phyloP scores from a whole-genome alignment of 495 filamentous ascomycete species.

The Aspergillus taichungensis region DNA sequence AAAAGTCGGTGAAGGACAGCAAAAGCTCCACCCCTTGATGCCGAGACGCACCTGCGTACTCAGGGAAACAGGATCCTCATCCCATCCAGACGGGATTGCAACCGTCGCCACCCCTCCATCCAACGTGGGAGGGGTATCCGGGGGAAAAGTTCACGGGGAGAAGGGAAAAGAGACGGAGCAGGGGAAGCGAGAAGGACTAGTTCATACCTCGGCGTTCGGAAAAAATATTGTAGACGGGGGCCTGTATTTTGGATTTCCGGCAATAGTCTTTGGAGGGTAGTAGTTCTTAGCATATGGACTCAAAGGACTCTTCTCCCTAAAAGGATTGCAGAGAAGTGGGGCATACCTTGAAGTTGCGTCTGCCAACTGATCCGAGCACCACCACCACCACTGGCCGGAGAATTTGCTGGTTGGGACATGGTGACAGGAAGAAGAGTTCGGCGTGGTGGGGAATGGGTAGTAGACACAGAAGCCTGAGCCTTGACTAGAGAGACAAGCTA shows the following conservation, averaged over 20 bases:
- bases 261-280: conserved; percentile 48
- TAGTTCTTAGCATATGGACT: conserved; percentile 10
- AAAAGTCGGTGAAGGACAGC: conserved; percentile 34
- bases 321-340: conserved; percentile 16
- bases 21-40: conserved; percentile 21
- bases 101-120: too few species aligned
- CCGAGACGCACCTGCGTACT: conserved; percentile 12
- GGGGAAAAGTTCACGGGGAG: not conserved
- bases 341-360: conserved; percentile 44
- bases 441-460: conserved; percentile 3
- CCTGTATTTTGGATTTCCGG: conserved; percentile 39
- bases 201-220: conserved; percentile 68
- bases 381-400: conserved; percentile 13
- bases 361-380: conserved; percentile 35
- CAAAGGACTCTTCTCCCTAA: not conserved
- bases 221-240: conserved; percentile 60
- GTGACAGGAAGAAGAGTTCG: conserved; percentile 3
- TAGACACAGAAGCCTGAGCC: too few species aligned
- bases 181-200: conserved; percentile 2
- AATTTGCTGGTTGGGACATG: conserved; percentile 23
- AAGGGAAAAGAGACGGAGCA: conserved; percentile 1
- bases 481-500: too few species aligned
- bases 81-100: not conserved
- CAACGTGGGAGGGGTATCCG: not conserved
- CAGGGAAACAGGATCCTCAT: not conserved